Base-by-base conservation (phyloP, 345 rosid genomes). In the Hypericum perforatum region DNA sequence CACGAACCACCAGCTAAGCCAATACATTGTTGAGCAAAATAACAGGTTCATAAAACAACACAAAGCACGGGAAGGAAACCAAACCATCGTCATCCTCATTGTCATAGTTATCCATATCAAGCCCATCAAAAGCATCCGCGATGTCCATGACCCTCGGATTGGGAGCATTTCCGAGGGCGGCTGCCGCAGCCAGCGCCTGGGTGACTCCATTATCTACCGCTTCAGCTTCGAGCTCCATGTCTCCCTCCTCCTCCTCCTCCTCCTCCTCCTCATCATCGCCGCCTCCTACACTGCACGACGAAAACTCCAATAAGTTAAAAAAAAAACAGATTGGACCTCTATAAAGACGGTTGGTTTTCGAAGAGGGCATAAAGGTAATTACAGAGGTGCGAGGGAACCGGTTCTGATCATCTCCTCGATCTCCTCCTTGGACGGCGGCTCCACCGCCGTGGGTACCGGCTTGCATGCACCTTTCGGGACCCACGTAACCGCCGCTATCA, bases 401-500 rank as follows among this genome's bases (percentile, higher is more conserved):
- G 68, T 66, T 41, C 82, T 77, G 8, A 84, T 76, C n/a, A 92
- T 63, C 72, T 82, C 89, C 54, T 85, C 85, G 11, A 85, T 79
- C 52, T 88, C 95, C 42, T 88, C 91, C 59, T 77, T 79, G 32
- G 95, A 77, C 46, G 95, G 95, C 11, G 80, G 85, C 29, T 81
- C 86, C 6, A 88, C 90, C 47, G 76, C 82, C 15, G 60, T 73
- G 2, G 88, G 96, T 8, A 76, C 75, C 10, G 87, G 47, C 67
- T 80, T 88, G 9, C 82, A 52, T 44, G 78, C 78, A 38, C 97
- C 97, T 77, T 77, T 88, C 11, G 97, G 97, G 11, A 92, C 72
- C 97, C 97, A 92, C 49, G 97, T 76, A 3, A 82, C 56, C 39
- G 94, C 72, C 7, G 91, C 74, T 64, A 92, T 92, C 98, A 92